Evolutionary conservation across 805 yeast genomes (phyloP), one percentile per base, ranked within the genome.

Genomic region (Candida morakotiae): DNA sequence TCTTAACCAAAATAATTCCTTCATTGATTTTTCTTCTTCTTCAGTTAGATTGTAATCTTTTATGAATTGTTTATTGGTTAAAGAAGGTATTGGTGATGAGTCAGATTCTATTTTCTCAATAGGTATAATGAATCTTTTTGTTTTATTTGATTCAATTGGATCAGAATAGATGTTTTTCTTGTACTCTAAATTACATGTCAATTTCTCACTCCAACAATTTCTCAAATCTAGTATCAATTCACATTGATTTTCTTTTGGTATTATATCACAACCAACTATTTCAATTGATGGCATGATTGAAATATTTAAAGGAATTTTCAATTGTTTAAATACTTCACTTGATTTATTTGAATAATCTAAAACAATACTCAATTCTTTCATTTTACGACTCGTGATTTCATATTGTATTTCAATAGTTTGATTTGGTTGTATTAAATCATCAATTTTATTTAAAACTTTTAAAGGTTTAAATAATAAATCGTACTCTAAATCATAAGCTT

Each of bases 1-100:
- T 40, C 95, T 63, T 44, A 83, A 75, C 98, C 98, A 91, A 56
- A 88, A 93, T 2, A 75, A 62, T 43, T 79, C 81, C 39, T 78
- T 68, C 60, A 78, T 73, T 37, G 67, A 73, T 30, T 48, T 48
- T 24, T 73, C 81, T 42, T 84, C 87, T 8, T 75, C 79, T 33
- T 68, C 73, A 0, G 76, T 65, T 5, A 75, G 63, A 42, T 63
- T 74, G 42, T 68, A 63, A 49, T 77, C 82, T 23, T 77, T 70
- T 14, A 86, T 69, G 52, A 78, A 84, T 59, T 88, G 96, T 43
- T 77, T 78, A 24, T 78, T 72, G 16, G 83, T 58, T 24, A 87
- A 60, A 23, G 84, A 80, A 15, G 96, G 96, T 19, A 89, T 80
- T 0, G 77, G 71, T 28, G 58, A 56, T 5, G 60, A 53, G 5